Percentiles rank a stretch among this genome's conserved stretches.
These are phyloP conservation scores for Oryza brachyantha DNA, from an alignment of 176 grass and related monocot species.

Conservation along the genomic window DNA sequence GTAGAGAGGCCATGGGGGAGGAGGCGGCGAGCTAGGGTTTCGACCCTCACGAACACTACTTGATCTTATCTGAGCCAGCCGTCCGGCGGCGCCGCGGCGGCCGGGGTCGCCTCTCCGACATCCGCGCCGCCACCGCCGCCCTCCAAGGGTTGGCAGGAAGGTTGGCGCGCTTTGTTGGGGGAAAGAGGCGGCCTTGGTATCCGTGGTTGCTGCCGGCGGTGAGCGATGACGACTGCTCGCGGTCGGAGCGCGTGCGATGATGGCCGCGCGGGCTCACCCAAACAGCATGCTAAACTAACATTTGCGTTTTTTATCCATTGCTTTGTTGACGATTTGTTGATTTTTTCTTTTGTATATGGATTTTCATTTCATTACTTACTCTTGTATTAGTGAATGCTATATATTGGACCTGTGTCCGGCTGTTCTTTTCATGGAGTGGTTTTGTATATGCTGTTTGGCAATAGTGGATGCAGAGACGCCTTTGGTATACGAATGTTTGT, in stretches of 20 bases:
- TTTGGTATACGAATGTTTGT: not conserved
- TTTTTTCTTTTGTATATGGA: not conserved
- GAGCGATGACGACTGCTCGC: conserved; percentile 48
- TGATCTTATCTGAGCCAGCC: not conserved
- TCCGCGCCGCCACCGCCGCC: not conserved
- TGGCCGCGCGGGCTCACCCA: conserved; percentile 41
- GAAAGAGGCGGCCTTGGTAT: not conserved
- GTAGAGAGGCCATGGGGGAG: not conserved
- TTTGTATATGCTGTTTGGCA: not conserved
- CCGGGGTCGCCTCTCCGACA: conserved; percentile 5
- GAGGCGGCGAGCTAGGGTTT: not conserved
- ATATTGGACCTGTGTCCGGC: not conserved
- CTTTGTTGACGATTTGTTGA: not conserved
- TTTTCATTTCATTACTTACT: not conserved
- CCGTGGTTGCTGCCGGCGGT: not conserved
- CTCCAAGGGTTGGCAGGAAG: not conserved
- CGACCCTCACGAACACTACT: not conserved
- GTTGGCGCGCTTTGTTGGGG: conserved; percentile 7
- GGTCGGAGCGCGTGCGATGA: conserved; percentile 51
- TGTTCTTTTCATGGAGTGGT: not conserved
- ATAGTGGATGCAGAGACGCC: not conserved
- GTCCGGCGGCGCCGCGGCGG: conserved; percentile 15
- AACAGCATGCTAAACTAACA: not conserved
- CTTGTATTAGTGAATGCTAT: not conserved
- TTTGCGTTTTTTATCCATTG: not conserved